These are phyloP conservation scores for Suillus weaverae DNA, from an alignment of 768 basidiomycete genomes.

Conservation along the genomic window DNA sequence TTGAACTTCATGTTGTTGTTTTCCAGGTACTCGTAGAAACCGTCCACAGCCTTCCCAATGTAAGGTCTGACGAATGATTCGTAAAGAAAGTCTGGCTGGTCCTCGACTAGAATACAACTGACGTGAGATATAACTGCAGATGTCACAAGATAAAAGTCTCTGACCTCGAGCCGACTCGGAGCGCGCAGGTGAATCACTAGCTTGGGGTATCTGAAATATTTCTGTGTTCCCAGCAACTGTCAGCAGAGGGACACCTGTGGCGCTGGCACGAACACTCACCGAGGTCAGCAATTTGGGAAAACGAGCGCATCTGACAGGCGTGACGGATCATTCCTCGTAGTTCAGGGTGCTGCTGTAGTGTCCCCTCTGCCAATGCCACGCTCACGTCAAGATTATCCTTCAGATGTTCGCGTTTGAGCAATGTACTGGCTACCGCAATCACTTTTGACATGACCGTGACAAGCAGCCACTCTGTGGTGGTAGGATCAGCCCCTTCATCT, in stretches of 20 bases:
- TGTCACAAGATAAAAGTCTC: background rate
- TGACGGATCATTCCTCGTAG: no score
- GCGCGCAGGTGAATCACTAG: background rate
- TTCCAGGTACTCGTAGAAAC: slow-evolving; percentile 22
- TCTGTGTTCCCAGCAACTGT: background rate
- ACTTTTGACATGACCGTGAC: no score
- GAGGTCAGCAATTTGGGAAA: background rate
- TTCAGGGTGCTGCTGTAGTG: background rate
- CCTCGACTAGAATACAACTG: background rate
- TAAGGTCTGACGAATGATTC: slow-evolving; percentile 6
- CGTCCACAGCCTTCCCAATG: slow-evolving; percentile 9
- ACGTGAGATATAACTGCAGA: background rate
- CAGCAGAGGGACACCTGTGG: background rate
- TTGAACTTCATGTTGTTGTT: slow-evolving; percentile 8
- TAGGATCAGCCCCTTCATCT: no score
- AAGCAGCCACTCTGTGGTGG: no score
- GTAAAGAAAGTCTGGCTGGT: background rate
- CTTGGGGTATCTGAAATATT: background rate
- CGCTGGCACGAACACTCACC: background rate
- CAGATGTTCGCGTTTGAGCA: background rate
- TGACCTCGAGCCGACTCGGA: background rate
- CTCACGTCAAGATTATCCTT: background rate
- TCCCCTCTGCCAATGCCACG: background rate
- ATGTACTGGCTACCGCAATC: background rate
- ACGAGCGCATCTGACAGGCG: background rate